phyloP scores from a whole-genome alignment of 2,329 filamentous ascomycete genomes.

The Fusarium sp. region DNA sequence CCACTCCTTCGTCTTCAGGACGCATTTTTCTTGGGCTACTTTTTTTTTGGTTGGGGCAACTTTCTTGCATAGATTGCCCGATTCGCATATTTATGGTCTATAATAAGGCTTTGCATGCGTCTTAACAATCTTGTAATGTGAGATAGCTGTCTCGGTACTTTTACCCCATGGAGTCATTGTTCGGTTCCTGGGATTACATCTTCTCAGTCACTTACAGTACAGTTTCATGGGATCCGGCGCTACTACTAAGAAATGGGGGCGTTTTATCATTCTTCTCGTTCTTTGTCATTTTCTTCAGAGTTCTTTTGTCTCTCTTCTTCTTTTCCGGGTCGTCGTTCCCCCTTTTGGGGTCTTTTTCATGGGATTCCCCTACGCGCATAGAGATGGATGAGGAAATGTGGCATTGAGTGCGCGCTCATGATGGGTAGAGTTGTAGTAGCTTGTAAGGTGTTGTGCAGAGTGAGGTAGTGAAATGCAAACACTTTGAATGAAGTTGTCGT shows the following conservation, averaged over 20 bases:
- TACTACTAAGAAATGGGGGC: slow-evolving; percentile 46
- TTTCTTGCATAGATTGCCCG: slow-evolving; percentile 25
- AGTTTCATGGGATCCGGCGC: slow-evolving; percentile 49
- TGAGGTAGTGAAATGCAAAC: slow-evolving; percentile 46
- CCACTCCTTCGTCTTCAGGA: slow-evolving; percentile 32
- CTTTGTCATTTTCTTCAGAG: slow-evolving; percentile 26
- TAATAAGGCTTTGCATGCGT: not conserved
- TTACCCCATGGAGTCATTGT: slow-evolving; percentile 23
- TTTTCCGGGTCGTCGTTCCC: slow-evolving; percentile 28
- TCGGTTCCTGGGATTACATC: slow-evolving; percentile 38
- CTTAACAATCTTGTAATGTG: not conserved
- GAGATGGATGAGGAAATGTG: slow-evolving; percentile 25
- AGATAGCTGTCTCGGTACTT: slow-evolving; percentile 11
- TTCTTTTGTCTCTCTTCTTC: slow-evolving; percentile 15
- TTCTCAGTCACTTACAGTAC: slow-evolving; percentile 26
- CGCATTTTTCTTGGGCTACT: slow-evolving; percentile 40
- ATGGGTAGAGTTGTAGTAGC: slow-evolving; percentile 37
- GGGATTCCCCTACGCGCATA: slow-evolving; percentile 22
- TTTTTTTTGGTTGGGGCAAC: slow-evolving; percentile 30
- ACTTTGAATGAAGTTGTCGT: slow-evolving; percentile 35
- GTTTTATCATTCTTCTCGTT: slow-evolving; percentile 37
- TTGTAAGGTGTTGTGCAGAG: slow-evolving; percentile 40
- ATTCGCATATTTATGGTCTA: slow-evolving; percentile 2
- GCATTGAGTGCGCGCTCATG: slow-evolving; percentile 39
- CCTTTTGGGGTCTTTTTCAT: slow-evolving; percentile 18